A percentile compares a stretch with the other conserved stretches of the same genome.
These are phyloP conservation scores for Solanum piurae DNA, from an alignment of 257 asterid species.

Conservation along the genomic window DNA sequence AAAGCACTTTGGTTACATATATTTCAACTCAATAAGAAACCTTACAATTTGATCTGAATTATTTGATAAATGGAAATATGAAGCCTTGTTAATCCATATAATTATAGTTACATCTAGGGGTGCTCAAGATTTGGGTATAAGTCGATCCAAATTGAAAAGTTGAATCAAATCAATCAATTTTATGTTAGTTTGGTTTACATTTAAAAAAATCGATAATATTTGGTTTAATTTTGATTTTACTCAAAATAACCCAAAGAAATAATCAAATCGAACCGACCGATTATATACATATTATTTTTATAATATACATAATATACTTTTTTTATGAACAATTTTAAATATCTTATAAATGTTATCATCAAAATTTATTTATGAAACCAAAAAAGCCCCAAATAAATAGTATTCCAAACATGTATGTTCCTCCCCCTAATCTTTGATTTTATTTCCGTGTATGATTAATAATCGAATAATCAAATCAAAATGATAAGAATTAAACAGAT, in stretches of 20 bases:
- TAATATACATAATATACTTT: too few species aligned
- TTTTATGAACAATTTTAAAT: too few species aligned
- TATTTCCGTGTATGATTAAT: too few species aligned
- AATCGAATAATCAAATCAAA: too few species aligned
- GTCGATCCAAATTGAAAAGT: background rate
- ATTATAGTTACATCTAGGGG: background rate
- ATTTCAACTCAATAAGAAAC: background rate
- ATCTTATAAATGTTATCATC: too few species aligned
- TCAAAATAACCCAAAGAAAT: background rate
- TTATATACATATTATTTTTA: too few species aligned
- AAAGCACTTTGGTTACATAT: background rate
- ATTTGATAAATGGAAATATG: background rate
- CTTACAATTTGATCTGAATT: background rate
- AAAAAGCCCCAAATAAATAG: background rate
- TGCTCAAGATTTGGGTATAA: background rate
- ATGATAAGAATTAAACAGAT: too few species aligned
- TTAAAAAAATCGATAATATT: too few species aligned
- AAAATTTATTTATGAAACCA: too few species aligned
- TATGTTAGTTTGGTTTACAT: too few species aligned
- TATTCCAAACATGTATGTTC: background rate
- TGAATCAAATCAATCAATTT: too few species aligned
- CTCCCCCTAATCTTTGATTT: background rate
- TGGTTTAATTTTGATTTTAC: background rate
- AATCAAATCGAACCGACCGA: background rate
- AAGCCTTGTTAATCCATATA: background rate